Evolutionary conservation across 441 rosid genomes (phyloP).

Genomic region (Dalechampia spathulata): DNA sequence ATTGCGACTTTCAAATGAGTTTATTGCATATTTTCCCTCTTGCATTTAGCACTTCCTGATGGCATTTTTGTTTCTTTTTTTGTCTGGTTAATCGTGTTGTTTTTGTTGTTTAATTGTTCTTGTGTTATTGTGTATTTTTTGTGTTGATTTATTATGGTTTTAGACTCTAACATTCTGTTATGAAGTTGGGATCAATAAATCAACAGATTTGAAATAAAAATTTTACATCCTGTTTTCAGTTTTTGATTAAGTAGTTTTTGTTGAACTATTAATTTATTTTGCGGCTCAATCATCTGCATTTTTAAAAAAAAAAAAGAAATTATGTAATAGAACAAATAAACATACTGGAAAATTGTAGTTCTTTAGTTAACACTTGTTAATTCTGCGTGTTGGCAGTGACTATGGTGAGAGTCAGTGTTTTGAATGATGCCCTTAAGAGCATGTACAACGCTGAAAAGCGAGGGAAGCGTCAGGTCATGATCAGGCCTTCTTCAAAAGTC

Average conservation of each 20-base stretch:
- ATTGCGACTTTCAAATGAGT: too few relatives aligned
- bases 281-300: too few relatives aligned
- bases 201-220: neutral
- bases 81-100: neutral
- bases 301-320: too few relatives aligned
- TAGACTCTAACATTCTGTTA: neutral
- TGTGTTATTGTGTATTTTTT: too few relatives aligned
- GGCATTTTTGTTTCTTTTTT: neutral
- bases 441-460: constrained; percentile 67
- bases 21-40: too few relatives aligned
- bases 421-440: constrained; percentile 70
- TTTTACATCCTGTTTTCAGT: neutral
- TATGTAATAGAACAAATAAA: too few relatives aligned
- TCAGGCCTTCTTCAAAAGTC: constrained; percentile 63
- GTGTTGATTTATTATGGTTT: too few relatives aligned
- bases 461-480: constrained; percentile 62
- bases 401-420: constrained; percentile 65
- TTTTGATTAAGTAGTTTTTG: neutral
- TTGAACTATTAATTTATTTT: too few relatives aligned
- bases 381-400: constrained; percentile 11
- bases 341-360: too few relatives aligned
- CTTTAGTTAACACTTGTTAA: neutral
- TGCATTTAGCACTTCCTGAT: too few relatives aligned
- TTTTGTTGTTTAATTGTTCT: too few relatives aligned
- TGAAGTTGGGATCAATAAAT: neutral